Conservation (phyloP, 371 early-diverging fungal species). For the Mortierella sp. region DNA sequence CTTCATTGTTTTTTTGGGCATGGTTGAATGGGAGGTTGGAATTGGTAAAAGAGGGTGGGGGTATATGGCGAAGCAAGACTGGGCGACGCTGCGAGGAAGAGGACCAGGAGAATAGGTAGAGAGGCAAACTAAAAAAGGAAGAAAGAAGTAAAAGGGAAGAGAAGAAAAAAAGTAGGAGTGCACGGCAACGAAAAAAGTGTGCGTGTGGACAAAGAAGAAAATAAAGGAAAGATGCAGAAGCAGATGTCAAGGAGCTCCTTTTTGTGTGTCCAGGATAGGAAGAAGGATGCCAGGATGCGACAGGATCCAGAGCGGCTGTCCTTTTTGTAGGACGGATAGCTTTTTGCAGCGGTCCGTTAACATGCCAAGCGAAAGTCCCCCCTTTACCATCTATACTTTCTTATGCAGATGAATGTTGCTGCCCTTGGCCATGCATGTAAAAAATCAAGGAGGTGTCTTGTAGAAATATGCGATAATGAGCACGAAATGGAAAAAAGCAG, state of each 20-base stretch:
- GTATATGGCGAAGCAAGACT: conserved; percentile 12
- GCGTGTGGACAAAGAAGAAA: not conserved
- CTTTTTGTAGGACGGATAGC: not conserved
- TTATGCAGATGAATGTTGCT: not conserved
- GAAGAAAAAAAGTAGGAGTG: conserved; percentile 5
- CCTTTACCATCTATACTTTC: not conserved
- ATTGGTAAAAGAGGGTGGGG: not conserved
- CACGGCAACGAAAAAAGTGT: conserved; percentile 6
- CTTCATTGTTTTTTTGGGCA: conserved; percentile 5
- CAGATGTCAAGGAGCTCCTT: not conserved
- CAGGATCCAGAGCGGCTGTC: conserved; percentile 5
- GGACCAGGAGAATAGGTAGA: conserved; percentile 1
- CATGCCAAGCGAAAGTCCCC: not conserved
- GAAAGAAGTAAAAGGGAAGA: not conserved
- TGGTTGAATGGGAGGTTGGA: not conserved
- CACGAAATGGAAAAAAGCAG: not conserved
- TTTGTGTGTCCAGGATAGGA: conserved; percentile 1
- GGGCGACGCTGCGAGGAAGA: not conserved
- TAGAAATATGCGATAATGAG: not conserved
- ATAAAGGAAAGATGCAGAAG: not conserved
- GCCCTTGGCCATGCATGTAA: not conserved
- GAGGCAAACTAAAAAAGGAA: not conserved
- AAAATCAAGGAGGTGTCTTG: not conserved
- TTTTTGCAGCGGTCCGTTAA: not conserved
- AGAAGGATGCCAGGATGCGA: conserved; percentile 9